Base-by-base conservation (phyloP, 805 yeast genomes). In the Yamadazyma kitorensis region DNA sequence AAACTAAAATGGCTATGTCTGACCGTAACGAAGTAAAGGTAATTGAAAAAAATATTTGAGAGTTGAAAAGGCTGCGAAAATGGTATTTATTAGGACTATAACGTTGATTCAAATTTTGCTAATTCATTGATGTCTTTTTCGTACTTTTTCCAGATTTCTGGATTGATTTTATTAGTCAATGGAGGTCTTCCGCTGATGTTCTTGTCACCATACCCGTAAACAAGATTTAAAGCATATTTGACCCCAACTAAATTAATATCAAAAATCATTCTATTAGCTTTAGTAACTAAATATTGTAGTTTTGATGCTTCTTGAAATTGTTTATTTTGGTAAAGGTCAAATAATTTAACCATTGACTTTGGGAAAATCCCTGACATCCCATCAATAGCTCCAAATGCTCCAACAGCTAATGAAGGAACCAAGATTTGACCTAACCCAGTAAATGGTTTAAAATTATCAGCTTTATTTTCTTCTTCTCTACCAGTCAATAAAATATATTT, bases 241-340 rank as follows among this genome's bases (percentile, higher is more conserved):
- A 58, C 55, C 24, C 62, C 65, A 14, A 51, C 54, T 21, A 58
- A 44, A 31, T 58, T 59, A 24, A 56, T 47, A 22, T 51, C 56
- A 24, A 45, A 45, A 9, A 56, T 48, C 53, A 59, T 44, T 43
- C 39, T 43, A 28, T 59, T 51, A 19, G 48, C 56, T 20, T 31
- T 39, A 15, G 55, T 45, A n/a, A 49, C 52, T 31, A 39, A 29
- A 17, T 28, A 41, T 28, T 50, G 56, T 28, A 53, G 41, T 2
- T 41, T 31, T 13, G 25, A 29, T 9, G 56, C 56, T 41, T 49
- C 47, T 16, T 31, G 34, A 10, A 29, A 22, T 12, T 30, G 26
- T 3, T 45, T 41, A n/a, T 37, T 33, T 8, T 43, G 33, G 31
- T 29, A 40, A 16, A 51, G 42, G 4, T 34, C 29, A 21, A 23